Conservation (phyloP, 2,329 filamentous ascomycete species). For the Orbilia javanica region DNA sequence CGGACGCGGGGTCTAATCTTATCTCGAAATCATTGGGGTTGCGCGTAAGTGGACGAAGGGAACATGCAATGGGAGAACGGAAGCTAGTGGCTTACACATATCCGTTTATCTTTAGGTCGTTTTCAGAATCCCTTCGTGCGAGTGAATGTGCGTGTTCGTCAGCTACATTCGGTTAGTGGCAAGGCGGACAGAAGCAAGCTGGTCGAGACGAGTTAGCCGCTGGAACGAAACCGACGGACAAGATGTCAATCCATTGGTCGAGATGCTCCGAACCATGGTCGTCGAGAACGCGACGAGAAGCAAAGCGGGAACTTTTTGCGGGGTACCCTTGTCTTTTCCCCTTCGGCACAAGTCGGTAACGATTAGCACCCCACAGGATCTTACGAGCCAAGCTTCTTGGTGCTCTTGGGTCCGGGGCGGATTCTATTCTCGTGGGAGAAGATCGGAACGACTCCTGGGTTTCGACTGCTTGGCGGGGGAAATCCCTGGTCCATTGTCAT, state of each 20-base stretch:
- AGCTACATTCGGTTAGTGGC: constrained; percentile 12
- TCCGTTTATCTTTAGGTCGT: constrained; percentile 15
- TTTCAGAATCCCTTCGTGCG: constrained; percentile 47
- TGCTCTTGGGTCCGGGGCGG: not conserved
- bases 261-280: constrained; percentile 14
- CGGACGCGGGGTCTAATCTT: constrained; percentile 20
- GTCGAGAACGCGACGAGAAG: constrained; percentile 9
- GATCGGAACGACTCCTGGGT: not conserved
- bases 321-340: constrained; percentile 5
- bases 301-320: constrained; percentile 28
- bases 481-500: not conserved
- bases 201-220: constrained; percentile 46
- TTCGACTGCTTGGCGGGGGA: not conserved
- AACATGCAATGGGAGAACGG: constrained; percentile 48
- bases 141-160: constrained; percentile 9
- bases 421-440: not conserved
- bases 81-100: constrained; percentile 28
- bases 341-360: constrained; percentile 20
- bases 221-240: constrained; percentile 17
- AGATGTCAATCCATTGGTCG: not conserved
- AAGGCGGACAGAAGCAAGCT: not conserved
- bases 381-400: constrained; percentile 2
- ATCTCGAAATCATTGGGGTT: constrained; percentile 7
- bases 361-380: constrained; percentile 14
- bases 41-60: constrained; percentile 54